phyloP scores from a whole-genome alignment of 805 yeast genomes.

The Saccharomycopsis javanensis region DNA sequence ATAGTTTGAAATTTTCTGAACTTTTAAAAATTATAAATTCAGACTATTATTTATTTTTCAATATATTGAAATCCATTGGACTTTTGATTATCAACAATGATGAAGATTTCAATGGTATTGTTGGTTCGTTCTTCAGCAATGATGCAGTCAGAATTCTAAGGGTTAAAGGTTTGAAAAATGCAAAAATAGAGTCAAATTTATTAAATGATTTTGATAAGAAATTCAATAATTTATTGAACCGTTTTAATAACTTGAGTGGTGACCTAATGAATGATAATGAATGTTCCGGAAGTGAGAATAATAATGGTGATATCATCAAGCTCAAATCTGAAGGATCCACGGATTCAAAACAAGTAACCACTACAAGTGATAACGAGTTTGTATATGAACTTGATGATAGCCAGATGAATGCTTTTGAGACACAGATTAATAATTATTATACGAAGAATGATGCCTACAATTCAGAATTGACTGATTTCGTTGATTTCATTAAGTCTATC shows the following conservation, averaged over 20 bases:
- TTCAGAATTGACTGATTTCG: neutral
- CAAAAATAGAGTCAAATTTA: neutral
- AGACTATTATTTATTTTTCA: constrained; percentile 41
- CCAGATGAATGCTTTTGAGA: neutral
- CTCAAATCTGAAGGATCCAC: neutral
- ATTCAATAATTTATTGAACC: neutral
- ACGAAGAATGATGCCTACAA: neutral
- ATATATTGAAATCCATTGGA: constrained; percentile 67
- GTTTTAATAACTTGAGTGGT: neutral
- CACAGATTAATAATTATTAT: neutral
- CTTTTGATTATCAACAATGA: constrained; percentile 46
- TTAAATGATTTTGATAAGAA: neutral
- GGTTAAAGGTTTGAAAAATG: constrained; percentile 64
- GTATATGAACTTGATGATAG: neutral
- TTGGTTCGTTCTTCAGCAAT: constrained; percentile 10
- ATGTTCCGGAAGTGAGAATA: neutral
- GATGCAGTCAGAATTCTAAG: constrained; percentile 41
- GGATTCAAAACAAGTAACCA: neutral
- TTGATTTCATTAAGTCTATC: neutral
- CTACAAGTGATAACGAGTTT: neutral
- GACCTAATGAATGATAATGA: neutral
- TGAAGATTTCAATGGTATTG: constrained; percentile 1
- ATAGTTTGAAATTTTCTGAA: constrained; percentile 32
- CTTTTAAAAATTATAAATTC: constrained; percentile 32
- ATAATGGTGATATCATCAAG: neutral